Percentiles rank a stretch among this genome's conserved stretches.
phyloP scores from a whole-genome alignment of 768 basidiomycete species.

The Mrakia gelida region DNA sequence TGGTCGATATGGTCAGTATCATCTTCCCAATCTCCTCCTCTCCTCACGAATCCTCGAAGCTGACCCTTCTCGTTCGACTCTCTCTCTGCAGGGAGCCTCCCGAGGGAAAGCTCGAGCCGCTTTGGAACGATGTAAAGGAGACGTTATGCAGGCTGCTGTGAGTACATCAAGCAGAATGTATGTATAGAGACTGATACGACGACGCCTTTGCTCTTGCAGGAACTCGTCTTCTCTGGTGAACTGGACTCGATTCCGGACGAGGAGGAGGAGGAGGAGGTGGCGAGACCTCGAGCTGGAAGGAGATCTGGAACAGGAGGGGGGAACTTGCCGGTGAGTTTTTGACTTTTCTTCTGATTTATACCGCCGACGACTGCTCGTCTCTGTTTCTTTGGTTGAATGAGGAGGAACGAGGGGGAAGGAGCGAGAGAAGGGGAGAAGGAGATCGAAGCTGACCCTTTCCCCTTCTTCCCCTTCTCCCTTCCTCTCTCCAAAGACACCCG shows the following conservation, averaged over 20 bases:
- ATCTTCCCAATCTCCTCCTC: neutral
- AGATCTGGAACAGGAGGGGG: neutral
- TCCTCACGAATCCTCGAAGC: neutral
- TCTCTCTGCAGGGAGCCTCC: conserved; percentile 66
- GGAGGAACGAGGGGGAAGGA: neutral
- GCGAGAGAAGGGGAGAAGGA: neutral
- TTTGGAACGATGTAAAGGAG: conserved; percentile 64
- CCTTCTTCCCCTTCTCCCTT: conserved; percentile 35
- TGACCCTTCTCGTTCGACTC: neutral
- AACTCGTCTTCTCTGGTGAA: conserved; percentile 53
- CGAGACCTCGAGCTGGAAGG: neutral
- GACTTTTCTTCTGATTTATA: no score
- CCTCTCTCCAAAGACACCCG: conserved; percentile 52
- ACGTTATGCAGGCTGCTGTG: conserved; percentile 93
- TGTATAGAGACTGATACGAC: neutral
- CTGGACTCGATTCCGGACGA: conserved; percentile 63
- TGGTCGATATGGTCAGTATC: neutral
- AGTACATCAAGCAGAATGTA: neutral
- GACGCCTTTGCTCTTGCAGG: conserved; percentile 32
- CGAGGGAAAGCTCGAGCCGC: conserved; percentile 76
- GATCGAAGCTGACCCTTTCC: conserved; percentile 35
- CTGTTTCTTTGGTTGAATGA: no score
- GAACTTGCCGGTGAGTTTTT: conserved; percentile 1
- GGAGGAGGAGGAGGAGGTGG: neutral
- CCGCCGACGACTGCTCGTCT: no score